Base-by-base conservation (phyloP, 345 rosid species). In the Hibiscus tridactylites region DNA sequence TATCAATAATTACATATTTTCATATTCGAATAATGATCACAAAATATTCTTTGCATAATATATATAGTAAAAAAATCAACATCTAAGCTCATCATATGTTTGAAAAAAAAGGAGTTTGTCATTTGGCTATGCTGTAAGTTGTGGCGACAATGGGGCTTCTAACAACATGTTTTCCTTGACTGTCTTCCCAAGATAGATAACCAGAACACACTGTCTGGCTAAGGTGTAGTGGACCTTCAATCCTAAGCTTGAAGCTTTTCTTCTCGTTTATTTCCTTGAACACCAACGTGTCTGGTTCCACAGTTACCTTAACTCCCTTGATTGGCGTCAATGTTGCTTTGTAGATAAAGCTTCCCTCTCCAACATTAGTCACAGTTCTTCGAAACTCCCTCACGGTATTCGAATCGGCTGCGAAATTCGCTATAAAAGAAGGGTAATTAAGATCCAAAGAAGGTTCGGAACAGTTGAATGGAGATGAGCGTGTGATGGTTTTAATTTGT, bases 401-500 rank as follows among this genome's bases (percentile, higher is more conserved):
- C 37, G 72, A 28, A 65, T 66, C 9, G 42, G 42, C 42, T 0
- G 72, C 17, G 62, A 76, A 84, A 44, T 72, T 78, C 12, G 84
- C 86, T 0, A 89, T 83, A 52, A 89, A 87, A 37, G 92, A 84
- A 61, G 90, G 90, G 72, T 86, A 88, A 71, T 88, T 88, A 6
- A 86, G 79, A 74, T 86, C 92, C 35, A 72, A 29, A 8, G 90
- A 78, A 3, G 86, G 81, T 17, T 58, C 46, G 1, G 86, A 80
- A 67, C 90, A 88, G 26, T 83, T 70, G 35, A 49, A 58, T 3
- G 79, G 39, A 63, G 68, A 70, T 54, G 90, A 79, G 33, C 61
- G 69, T 15, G 94, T 85, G 76, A 85, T 79, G 35, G 58, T 69
- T 56, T 83, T 66, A 53, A 89, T 87, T 78, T 84, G 85, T 33